Evolutionary conservation across 495 filamentous ascomycete genomes (phyloP), one percentile per base, ranked within the genome.

Genomic region (Aspergillus campestris): DNA sequence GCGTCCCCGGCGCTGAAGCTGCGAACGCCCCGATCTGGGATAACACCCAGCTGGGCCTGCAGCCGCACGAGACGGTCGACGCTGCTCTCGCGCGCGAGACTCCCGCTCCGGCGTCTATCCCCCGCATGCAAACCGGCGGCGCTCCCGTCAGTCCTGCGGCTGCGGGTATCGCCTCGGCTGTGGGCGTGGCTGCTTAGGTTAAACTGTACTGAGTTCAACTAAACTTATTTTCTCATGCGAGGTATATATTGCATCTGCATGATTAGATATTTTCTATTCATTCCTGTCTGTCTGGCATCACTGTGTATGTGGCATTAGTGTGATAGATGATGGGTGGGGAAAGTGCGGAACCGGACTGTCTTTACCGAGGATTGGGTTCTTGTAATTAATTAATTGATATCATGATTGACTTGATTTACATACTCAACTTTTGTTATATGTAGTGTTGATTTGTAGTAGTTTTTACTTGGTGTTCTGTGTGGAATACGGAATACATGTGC

Each of bases 1-100:
- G 91, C 24, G 81, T 84, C 31, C 68, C 82, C 36, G 77, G 72
- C 5, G 72, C 71, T 8, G 69, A 75, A 35, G 71, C 65, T 34
- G 73, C 70, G 13, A 71, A 79, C 50, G 71, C 81, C 54, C 80
- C 81, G 34, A 82, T 97, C 31, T 97, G 91, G 91, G 86, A 87
- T 14, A 80, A 94, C 53, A 70, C 78, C 53, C 91, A 96, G 72
- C 77, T 97, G 36, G 87, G 82, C 28, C 69, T 95, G 46, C 68
- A 69, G 28, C 64, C 78, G 24, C 42, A 37, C 29, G 66, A 69
- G 49, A 40, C 56, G 31, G 46, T 70, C 13, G 67, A 72, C 43
- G 43, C 45, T 28, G 62, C 67, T n/a, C 61, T 71, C 29, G 51
- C 52, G 31, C 67, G 69, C 30, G 67, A 70, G 46, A 59, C 69